Evolutionary conservation across 2,329 filamentous ascomycete genomes (phyloP), one percentile per base, ranked within the genome.

Genomic region (Cladosporium sp.): DNA sequence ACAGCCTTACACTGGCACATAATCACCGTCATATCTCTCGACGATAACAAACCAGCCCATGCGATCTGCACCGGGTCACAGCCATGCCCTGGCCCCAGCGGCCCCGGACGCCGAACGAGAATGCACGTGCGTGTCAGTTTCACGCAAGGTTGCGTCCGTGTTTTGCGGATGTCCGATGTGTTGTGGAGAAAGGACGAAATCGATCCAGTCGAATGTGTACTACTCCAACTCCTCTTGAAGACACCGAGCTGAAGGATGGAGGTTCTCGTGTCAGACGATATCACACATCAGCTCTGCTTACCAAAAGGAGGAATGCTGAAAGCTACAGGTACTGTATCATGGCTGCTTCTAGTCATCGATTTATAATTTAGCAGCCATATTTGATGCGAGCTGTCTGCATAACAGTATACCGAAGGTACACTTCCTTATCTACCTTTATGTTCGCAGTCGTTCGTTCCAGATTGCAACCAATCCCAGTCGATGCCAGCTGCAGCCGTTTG

Each of bases 91-190:
- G 30, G 28, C 47, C 49, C 49, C 19, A 22, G 34, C 49, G 30
- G 47, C 47, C 52, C 52, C 54, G 22, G 42, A 56, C 30, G 42
- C 54, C 54, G 54, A 39, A 34, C 38, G 51, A 38, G 4, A 42
- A n/a, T 42, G 54, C 54, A 56, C 54, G 54, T 39, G 42, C 54
- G 20, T 49, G 40, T 34, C 54, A 49, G 51, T 55, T 20, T 45
- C 51, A 43, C 28, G 36, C 40, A 49, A 38, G 39, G 34, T 40
- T 49, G 17, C 43, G 54, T 30, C 34, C 37, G 19, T 56, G 49
- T 38, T 34, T 51, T 47, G 43, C 43, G 43, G 43, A 47, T 17
- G 43, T 47, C 43, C 43, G 43, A 47, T 28, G 43, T 22, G 15
- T 47, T 20, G 25, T 47, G 43, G 43, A 30, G 43, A n/a, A n/a